phyloP scores from a whole-genome alignment of 805 yeast genomes.

The Cyberlindnera lachancei region DNA sequence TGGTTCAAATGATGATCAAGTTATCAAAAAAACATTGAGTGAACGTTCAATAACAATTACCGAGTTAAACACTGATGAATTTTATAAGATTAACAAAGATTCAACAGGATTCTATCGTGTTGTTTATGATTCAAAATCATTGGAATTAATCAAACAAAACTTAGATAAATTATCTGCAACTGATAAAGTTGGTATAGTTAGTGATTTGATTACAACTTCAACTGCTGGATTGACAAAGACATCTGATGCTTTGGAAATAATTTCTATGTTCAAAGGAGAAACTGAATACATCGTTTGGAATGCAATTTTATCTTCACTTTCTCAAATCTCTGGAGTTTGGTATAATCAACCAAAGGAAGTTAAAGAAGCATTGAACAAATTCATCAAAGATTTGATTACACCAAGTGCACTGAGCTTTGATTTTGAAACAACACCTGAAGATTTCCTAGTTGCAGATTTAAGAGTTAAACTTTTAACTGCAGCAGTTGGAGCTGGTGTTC shows the following conservation, averaged over 20 bases:
- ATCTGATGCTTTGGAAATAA: conserved; percentile 47
- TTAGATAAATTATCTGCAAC: conserved; percentile 53
- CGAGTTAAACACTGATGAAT: conserved; percentile 36
- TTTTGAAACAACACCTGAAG: conserved; percentile 45
- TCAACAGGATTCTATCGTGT: conserved; percentile 73
- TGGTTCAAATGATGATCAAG: conserved; percentile 43
- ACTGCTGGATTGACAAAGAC: conserved; percentile 62
- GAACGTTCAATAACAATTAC: conserved; percentile 37
- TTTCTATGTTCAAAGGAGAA: conserved; percentile 51
- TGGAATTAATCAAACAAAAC: conserved; percentile 53
- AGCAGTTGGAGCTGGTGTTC: conserved; percentile 47
- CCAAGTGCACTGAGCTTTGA: conserved; percentile 52
- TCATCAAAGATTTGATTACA: conserved; percentile 45
- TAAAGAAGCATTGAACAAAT: conserved; percentile 39
- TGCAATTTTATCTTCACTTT: conserved; percentile 40
- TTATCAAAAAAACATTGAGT: conserved; percentile 49
- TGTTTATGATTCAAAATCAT: conserved; percentile 55
- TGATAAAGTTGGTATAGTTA: conserved; percentile 69
- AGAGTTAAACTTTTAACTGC: conserved; percentile 53
- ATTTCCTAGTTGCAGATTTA: conserved; percentile 56
- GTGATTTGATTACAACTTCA: conserved; percentile 64
- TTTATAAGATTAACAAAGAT: conserved; percentile 64
- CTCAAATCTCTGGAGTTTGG: conserved; percentile 42
- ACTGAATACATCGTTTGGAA: conserved; percentile 60
- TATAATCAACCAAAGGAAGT: conserved; percentile 41